phyloP scores from a whole-genome alignment of 2,329 filamentous ascomycete genomes.

The Geosmithia morbida region DNA sequence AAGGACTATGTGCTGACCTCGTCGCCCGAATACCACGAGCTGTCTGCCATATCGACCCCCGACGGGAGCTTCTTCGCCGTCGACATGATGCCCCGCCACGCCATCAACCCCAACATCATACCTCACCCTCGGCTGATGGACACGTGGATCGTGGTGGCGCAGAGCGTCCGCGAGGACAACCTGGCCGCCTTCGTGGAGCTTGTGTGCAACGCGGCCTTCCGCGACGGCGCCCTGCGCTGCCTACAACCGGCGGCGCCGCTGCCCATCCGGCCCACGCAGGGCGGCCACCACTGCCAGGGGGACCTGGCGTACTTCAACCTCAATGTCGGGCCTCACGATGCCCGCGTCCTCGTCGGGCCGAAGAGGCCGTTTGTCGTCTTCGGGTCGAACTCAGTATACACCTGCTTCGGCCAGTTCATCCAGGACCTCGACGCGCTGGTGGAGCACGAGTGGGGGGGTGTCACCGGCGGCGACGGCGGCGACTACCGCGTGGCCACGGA shows the following conservation, averaged over 20 bases:
- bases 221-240: conserved; percentile 24
- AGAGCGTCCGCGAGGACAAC: conserved; percentile 17
- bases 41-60: conserved; percentile 30
- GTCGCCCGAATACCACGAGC: conserved; percentile 13
- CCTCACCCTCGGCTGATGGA: conserved; percentile 33
- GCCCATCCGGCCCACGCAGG: conserved; percentile 28
- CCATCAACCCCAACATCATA: conserved; percentile 42
- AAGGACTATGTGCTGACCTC: neutral
- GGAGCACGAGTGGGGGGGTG: conserved; percentile 18
- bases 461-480: conserved; percentile 5
- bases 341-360: conserved; percentile 41
- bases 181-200: conserved; percentile 25
- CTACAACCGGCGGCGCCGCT: conserved; percentile 22
- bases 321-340: conserved; percentile 41
- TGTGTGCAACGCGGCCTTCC: conserved; percentile 33
- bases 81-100: conserved; percentile 23
- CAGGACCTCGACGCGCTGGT: conserved; percentile 36
- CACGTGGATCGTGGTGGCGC: conserved; percentile 36
- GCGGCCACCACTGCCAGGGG: conserved; percentile 27
- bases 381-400: conserved; percentile 37
- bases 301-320: conserved; percentile 24
- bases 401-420: conserved; percentile 43
- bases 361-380: conserved; percentile 33
- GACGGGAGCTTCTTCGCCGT: conserved; percentile 34
- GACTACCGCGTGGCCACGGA: conserved; percentile 31